A percentile compares a stretch with the other conserved stretches of the same genome.
Conservation (phyloP, 2,329 filamentous ascomycete species). For the Beauveria scarabaeidicola region DNA sequence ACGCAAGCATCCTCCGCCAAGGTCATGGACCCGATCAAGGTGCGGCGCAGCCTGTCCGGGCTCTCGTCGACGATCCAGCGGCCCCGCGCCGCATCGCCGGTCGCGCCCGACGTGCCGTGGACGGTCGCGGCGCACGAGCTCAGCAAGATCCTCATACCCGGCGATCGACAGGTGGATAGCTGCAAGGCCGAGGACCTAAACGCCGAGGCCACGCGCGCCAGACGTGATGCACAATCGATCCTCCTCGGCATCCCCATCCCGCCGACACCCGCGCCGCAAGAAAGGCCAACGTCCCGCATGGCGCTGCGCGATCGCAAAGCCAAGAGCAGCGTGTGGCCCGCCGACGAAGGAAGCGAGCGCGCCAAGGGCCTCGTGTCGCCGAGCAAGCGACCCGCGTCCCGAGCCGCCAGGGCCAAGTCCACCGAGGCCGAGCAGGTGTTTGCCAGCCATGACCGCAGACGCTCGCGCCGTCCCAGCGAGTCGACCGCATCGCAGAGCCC, state of each 20-base stretch:
- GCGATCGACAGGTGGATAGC: conserved; percentile 65
- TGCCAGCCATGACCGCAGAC: not conserved
- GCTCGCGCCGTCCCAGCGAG: conserved; percentile 40
- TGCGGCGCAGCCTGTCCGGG: conserved; percentile 55
- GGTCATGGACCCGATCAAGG: conserved; percentile 58
- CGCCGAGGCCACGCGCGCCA: conserved; percentile 52
- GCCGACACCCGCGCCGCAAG: conserved; percentile 21
- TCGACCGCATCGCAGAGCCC: conserved; percentile 30
- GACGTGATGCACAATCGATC: conserved; percentile 56
- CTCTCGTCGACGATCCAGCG: conserved; percentile 31
- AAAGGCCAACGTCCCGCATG: conserved; percentile 51
- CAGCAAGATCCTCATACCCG: conserved; percentile 72
- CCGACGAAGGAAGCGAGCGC: not conserved
- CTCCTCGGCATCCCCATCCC: conserved; percentile 25
- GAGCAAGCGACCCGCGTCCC: conserved; percentile 15
- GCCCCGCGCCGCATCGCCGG: conserved; percentile 49
- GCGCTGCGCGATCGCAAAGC: conserved; percentile 65
- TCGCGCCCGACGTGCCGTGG: conserved; percentile 79
- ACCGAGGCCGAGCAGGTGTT: not conserved
- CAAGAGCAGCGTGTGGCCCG: conserved; percentile 29
- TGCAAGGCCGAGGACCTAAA: conserved; percentile 72
- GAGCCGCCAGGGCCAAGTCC: conserved; percentile 9
- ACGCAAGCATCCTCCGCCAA: conserved; percentile 84
- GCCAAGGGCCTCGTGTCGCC: conserved; percentile 13
- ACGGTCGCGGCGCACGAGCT: conserved; percentile 74